Base-by-base conservation (phyloP, 1,284 basidiomycete genomes). In the Rhizoctonia solani region DNA sequence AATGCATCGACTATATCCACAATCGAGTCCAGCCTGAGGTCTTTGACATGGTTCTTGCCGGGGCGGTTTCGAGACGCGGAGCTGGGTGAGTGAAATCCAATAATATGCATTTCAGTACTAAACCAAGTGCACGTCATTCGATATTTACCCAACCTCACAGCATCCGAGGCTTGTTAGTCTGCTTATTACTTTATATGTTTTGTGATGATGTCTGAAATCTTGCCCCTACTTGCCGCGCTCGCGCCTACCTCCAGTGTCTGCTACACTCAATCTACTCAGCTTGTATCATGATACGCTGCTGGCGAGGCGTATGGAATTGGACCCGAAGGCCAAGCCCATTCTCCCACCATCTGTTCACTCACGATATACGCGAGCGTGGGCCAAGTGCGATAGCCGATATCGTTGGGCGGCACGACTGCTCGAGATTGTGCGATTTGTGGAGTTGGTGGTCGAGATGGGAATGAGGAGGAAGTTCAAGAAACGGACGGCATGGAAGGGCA, bases 21-120 rank as follows among this genome's bases (percentile, higher is more conserved):
- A 13, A 81, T 97, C 71, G 95, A 98, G 78, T 93, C 90, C 37
- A 88, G 90, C 11, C 79, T 98, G 71, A 83, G 93, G 68, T 95
- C 92, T 69, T 80, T 97, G 72, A 95, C 93, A 41, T 98, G 94
- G 92, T 89, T 98, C 72, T 82, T 98, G 25, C 95, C 95, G 21
- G 95, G 95, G 71, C 85, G 95, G 70, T 98, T 98, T 84, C 93
- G 94, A 76, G 95, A 98, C 82, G 93, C 95, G 63, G 95, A 98
- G 77, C 81, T 98, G 68, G 59, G 59, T 63, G 37, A 21, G 59
- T 63, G 4, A n/a, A 25, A 27, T 27, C 30, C 27, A 23, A 59
- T 32, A 32, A 14, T 14, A 32, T 13, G 19, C 5, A 25, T 54
- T 39, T 39, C 53, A 54, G 53, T 21, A 30, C 27, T 53, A 37